phyloP scores from a whole-genome alignment of 148 eudicot species.

The Pharnaceum exiguum region DNA sequence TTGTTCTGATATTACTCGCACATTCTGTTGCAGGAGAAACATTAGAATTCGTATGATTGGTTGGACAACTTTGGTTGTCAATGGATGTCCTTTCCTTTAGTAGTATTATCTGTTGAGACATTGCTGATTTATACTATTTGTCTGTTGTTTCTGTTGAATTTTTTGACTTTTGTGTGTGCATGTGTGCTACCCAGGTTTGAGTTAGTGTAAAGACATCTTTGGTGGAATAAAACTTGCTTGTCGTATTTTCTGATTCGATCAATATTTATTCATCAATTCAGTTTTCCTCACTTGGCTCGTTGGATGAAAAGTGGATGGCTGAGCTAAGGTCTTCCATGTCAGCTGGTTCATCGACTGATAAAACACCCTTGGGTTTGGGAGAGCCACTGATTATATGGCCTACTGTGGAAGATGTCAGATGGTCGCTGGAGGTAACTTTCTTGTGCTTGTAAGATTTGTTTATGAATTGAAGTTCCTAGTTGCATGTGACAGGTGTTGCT shows the following conservation, averaged over 20 bases:
- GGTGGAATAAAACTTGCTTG: neutral
- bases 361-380: slow-evolving; percentile 69
- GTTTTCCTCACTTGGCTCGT: slow-evolving; percentile 96
- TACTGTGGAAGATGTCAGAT: slow-evolving; percentile 87
- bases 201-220: neutral
- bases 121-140: no score
- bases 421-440: slow-evolving; percentile 74
- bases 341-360: slow-evolving; percentile 67
- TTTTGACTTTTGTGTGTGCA: no score
- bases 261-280: slow-evolving; percentile 25
- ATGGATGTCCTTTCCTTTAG: no score
- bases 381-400: slow-evolving; percentile 88
- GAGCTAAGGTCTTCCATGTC: slow-evolving; percentile 84
- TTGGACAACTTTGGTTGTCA: no score
- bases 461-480: neutral
- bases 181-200: no score
- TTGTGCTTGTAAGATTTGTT: neutral
- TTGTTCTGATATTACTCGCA: no score
- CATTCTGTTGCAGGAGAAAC: no score
- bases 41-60: no score
- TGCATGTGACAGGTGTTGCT: neutral
- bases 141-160: no score
- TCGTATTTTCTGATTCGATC: slow-evolving; percentile 2
- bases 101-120: no score
- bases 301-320: slow-evolving; percentile 98